phyloP scores from a whole-genome alignment of 2,329 filamentous ascomycete species.

The Dothideomycetidae sp. region DNA sequence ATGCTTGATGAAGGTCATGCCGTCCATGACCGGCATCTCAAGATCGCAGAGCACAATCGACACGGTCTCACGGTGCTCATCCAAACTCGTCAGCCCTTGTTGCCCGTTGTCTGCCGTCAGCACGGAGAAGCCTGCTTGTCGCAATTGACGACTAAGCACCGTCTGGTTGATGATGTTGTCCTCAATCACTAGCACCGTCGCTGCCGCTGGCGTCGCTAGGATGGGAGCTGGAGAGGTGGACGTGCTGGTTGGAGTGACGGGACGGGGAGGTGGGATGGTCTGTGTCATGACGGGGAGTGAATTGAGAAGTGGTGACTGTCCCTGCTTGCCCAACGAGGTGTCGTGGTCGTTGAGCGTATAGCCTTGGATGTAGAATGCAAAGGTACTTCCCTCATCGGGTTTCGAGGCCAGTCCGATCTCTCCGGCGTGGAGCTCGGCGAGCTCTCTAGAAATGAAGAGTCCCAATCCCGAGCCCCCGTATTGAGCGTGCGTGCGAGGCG shows the following conservation, averaged over 20 bases:
- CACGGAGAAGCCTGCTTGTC: constrained; percentile 16
- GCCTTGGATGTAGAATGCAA: constrained; percentile 39
- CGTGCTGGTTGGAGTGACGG: background rate
- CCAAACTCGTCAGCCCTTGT: constrained; percentile 15
- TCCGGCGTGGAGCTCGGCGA: constrained; percentile 55
- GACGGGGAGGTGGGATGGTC: constrained; percentile 4
- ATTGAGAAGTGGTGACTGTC: background rate
- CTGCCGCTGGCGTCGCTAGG: background rate
- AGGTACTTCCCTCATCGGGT: constrained; percentile 46
- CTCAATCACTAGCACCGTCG: constrained; percentile 15
- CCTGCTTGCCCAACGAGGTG: constrained; percentile 28
- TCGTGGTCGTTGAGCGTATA: background rate
- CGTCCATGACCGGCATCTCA: constrained; percentile 75
- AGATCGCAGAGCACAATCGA: constrained; percentile 60
- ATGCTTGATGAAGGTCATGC: constrained; percentile 54
- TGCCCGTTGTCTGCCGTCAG: constrained; percentile 16
- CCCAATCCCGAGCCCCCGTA: constrained; percentile 61
- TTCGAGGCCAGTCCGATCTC: constrained; percentile 50
- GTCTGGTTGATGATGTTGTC: constrained; percentile 21
- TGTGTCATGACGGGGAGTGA: no score
- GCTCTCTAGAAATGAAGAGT: constrained; percentile 51
- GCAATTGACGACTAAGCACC: constrained; percentile 17
- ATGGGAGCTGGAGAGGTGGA: background rate
- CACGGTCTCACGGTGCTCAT: constrained; percentile 6
- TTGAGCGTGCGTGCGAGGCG: constrained; percentile 49